phyloP scores from a whole-genome alignment of 352 stramenopile species.

The Phytophthora citricola region DNA sequence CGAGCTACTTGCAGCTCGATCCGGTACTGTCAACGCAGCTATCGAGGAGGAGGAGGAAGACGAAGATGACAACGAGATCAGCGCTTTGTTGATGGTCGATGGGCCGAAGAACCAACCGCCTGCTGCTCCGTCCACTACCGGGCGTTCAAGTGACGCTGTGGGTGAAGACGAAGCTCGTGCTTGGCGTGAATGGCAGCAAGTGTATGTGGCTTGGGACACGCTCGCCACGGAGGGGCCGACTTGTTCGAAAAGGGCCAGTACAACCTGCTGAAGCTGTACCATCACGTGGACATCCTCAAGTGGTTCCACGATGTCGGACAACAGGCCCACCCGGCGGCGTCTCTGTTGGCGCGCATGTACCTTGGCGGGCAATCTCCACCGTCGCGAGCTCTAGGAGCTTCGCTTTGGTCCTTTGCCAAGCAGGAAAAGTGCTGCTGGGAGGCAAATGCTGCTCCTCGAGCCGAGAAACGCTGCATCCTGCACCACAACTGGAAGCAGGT shows the following conservation, averaged over 20 bases:
- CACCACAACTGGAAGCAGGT: conserved; percentile 43
- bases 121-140: conserved; percentile 19
- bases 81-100: conserved; percentile 44
- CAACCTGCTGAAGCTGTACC: conserved; percentile 50
- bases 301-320: conserved; percentile 46
- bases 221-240: conserved; percentile 30
- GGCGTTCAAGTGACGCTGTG: conserved; percentile 20
- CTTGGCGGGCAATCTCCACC: conserved; percentile 26
- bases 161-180: conserved; percentile 35
- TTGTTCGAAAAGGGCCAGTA: conserved; percentile 53
- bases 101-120: conserved; percentile 40
- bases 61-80: conserved; percentile 42
- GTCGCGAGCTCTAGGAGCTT: conserved; percentile 22
- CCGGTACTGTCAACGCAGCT: background rate
- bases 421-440: conserved; percentile 33
- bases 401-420: conserved; percentile 24
- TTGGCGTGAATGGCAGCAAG: conserved; percentile 46
- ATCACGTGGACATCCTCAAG: conserved; percentile 48
- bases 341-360: conserved; percentile 44
- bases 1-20: conserved; percentile 29
- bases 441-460: conserved; percentile 13
- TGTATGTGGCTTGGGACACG: conserved; percentile 42
- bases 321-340: conserved; percentile 34
- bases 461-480: conserved; percentile 38
- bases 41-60: conserved; percentile 24